Base-by-base conservation (phyloP, 2,329 filamentous ascomycete species). In the Alternaria tenuissima region DNA sequence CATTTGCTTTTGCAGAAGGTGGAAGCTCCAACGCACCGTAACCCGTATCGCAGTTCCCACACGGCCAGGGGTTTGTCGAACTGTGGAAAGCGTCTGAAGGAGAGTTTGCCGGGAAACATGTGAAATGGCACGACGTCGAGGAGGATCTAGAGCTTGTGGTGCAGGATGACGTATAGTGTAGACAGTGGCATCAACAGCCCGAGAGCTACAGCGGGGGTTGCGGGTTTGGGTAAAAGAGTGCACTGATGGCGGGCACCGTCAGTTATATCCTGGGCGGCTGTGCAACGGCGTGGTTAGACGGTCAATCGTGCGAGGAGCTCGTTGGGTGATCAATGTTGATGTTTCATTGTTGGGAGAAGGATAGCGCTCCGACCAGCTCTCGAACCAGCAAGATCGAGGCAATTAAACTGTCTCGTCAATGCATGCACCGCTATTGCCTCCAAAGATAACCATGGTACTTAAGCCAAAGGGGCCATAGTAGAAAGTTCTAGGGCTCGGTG, bases 291-390 rank as follows among this genome's bases (percentile, higher is more conserved):
- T 59, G 53, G 52, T 46, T 41, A 32, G 39, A 54, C 55, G 42
- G 48, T 58, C 44, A 52, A 48, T 57, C 30, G 58, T 58, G 34
- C 44, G 56, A 26, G 52, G 47, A 55, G 44, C 56, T 63, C 53
- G 52, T 59, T 53, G 60, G 46, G 46, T 54, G 47, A 56, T 14
- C 62, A 62, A 57, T 62, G 61, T 49, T 61, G 61, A 46, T 65
- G 66, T 66, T 70, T 70, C 68, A 42, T 68, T 74, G 73, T 73
- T 74, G 73, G 65, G 71, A 61, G 66, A 62, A 69, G 69, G 70
- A 67, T 63, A 57, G 57, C 62, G 67, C 69, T 67, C 52, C 65
- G 64, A 66, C 64, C 63, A 68, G 55, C 58, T 67, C 64, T 66
- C 53, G 41, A 47, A 55, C 63, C 46, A 41, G 59, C 49, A 42